phyloP scores from a whole-genome alignment of 140 eudicot genomes.

The Cichorium intybus region DNA sequence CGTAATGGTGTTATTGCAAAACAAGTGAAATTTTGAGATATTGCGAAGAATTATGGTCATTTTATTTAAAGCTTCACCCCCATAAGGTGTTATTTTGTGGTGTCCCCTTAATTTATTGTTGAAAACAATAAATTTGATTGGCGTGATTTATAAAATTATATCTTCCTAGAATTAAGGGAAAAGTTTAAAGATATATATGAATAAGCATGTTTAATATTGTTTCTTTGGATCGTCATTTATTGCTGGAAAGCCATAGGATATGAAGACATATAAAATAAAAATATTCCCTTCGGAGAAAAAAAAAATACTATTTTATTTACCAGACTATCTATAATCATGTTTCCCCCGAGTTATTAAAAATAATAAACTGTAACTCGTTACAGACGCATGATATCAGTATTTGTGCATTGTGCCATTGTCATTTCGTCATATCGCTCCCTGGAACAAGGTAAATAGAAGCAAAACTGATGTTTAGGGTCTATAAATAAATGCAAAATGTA shows the following conservation, averaged over 20 bases:
- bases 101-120: neutral
- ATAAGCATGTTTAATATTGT: constrained; percentile 2
- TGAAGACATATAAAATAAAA: constrained; percentile 10
- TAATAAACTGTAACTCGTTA: too few species aligned
- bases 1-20: too few species aligned
- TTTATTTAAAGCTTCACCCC: too few species aligned
- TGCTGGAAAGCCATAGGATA: constrained; percentile 17
- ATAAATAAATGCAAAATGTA: too few species aligned
- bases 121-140: constrained; percentile 1
- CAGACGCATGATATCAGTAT: too few species aligned
- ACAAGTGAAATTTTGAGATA: too few species aligned
- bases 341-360: neutral
- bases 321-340: neutral
- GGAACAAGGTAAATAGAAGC: too few species aligned
- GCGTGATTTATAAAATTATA: neutral
- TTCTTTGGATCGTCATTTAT: constrained; percentile 26
- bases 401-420: too few species aligned
- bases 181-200: neutral
- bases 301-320: neutral
- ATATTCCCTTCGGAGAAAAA: neutral
- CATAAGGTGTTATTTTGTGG: too few species aligned
- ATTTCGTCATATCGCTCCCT: too few species aligned
- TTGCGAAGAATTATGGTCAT: too few species aligned
- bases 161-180: constrained; percentile 13
- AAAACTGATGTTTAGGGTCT: too few species aligned